Evolutionary conservation across 352 stramenopile species (phyloP), one percentile per base, ranked within the genome.

Genomic region (Phytophthora litchii): DNA sequence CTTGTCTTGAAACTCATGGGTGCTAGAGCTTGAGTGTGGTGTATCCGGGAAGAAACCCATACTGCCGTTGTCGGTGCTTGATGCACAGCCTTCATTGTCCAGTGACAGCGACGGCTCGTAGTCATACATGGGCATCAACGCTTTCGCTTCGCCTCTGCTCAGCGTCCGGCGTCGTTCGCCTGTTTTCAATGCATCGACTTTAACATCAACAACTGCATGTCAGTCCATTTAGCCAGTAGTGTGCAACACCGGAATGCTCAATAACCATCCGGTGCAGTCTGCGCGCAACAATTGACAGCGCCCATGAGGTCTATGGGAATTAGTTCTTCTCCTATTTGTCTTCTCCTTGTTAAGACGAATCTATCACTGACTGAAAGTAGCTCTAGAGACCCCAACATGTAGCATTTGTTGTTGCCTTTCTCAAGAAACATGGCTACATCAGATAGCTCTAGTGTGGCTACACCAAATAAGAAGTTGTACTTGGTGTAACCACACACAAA

Each of bases 81-180:
- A 70, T 3, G 36, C 50, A 17, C 29, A 34, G 17, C 54, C 53
- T 59, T 70, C 65, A 13, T 67, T 27, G 25, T 76, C 58, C 32
- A 78, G 27, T 10, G 70, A 76, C 21, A 74, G 35, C n/a, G 70
- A 78, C 14, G 66, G 60, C 50, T 75, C 65, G 42, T 70, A 74
- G 55, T 67, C 50, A 27, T 78, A 78, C 43, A 75, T 73, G 16
- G 70, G 62, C 70, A 78, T 64, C n/a, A 71, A 32, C 14, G 14
- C 41, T 58, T 17, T 73, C 47, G 64, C 65, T 58, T 78, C 55
- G 12, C 40, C 31, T 47, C 46, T 56, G 27, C 43, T 76, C 17
- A 69, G 20, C 19, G 62, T 64, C 7, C 60, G 48, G 11, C 25
- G 12, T 3, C 34, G 64, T 6, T 52, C 49, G 43, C 38, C 41